A percentile compares a stretch with the other conserved stretches of the same genome.
Conservation (phyloP, 1,139 yeast genomes). For the Meyerozyma sp. region DNA sequence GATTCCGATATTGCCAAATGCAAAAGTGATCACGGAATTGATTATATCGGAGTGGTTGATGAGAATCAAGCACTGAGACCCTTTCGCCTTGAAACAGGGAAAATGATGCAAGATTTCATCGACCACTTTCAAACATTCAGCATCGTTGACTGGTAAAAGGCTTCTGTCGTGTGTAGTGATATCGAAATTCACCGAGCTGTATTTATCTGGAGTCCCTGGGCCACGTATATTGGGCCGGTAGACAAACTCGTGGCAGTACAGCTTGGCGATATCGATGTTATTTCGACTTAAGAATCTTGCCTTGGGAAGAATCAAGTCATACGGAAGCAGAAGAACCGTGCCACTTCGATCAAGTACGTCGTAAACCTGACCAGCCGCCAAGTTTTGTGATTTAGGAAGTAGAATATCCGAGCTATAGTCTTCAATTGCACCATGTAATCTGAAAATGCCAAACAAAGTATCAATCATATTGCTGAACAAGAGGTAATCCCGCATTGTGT, state of each 20-base stretch:
- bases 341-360: constrained; percentile 85
- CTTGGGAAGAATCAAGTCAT: constrained; percentile 82
- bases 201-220: constrained; percentile 68
- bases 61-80: constrained; percentile 49
- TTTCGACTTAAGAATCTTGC: constrained; percentile 75
- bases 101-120: constrained; percentile 64
- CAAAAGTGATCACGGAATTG: constrained; percentile 56
- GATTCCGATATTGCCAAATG: constrained; percentile 71
- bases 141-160: constrained; percentile 56
- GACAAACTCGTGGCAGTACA: constrained; percentile 74
- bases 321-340: constrained; percentile 79
- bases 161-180: constrained; percentile 54
- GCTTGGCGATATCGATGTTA: constrained; percentile 51
- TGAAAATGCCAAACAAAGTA: constrained; percentile 56
- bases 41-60: constrained; percentile 78
- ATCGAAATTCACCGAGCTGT: constrained; percentile 83
- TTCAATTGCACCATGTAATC: constrained; percentile 82
- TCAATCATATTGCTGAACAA: constrained; percentile 48
- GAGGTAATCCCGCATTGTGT: constrained; percentile 30
- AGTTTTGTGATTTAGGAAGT: constrained; percentile 78
- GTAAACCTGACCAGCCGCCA: constrained; percentile 59
- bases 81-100: constrained; percentile 53
- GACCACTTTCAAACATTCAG: constrained; percentile 78
- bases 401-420: constrained; percentile 50
- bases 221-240: constrained; percentile 57